phyloP scores from a whole-genome alignment of 306 rosid genomes.

The Ziziphus jujuba region DNA sequence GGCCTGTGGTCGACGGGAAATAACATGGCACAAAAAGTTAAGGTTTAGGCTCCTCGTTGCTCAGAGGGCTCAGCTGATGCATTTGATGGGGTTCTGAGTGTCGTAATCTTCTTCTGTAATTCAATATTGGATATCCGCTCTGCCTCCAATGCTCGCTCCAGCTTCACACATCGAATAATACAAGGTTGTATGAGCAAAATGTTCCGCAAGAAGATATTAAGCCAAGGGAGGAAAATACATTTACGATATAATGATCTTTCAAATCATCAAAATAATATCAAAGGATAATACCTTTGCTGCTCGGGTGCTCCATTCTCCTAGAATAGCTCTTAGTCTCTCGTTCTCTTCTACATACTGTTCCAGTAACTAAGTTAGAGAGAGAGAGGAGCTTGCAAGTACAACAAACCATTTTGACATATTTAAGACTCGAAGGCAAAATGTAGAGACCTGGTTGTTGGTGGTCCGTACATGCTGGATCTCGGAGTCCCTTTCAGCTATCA shows the following conservation, averaged over 20 bases:
- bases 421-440: not conserved
- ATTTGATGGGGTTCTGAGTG: slow-evolving; percentile 30
- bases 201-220: not conserved
- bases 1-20: not conserved
- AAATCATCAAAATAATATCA: not conserved
- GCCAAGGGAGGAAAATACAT: slow-evolving; percentile 4
- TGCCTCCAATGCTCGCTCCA: slow-evolving; percentile 55
- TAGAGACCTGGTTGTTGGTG: slow-evolving; percentile 79
- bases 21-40: not conserved
- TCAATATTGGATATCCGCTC: slow-evolving; percentile 55
- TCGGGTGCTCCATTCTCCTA: slow-evolving; percentile 95
- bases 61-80: slow-evolving; percentile 31
- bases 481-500: slow-evolving; percentile 86
- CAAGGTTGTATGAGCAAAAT: not conserved
- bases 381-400: not conserved
- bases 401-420: not conserved
- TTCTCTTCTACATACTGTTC: slow-evolving; percentile 95
- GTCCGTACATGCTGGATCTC: slow-evolving; percentile 78
- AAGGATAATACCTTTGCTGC: slow-evolving; percentile 83
- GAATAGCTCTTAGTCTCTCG: slow-evolving; percentile 88
- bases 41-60: slow-evolving; percentile 24
- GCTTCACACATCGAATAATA: slow-evolving; percentile 28
- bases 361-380: not conserved
- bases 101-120: slow-evolving; percentile 51
- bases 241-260: not conserved